A percentile compares a stretch with the other conserved stretches of the same genome.
Evolutionary conservation across 345 rosid genomes (phyloP).

Genomic region (Hypericum androsaemum): DNA sequence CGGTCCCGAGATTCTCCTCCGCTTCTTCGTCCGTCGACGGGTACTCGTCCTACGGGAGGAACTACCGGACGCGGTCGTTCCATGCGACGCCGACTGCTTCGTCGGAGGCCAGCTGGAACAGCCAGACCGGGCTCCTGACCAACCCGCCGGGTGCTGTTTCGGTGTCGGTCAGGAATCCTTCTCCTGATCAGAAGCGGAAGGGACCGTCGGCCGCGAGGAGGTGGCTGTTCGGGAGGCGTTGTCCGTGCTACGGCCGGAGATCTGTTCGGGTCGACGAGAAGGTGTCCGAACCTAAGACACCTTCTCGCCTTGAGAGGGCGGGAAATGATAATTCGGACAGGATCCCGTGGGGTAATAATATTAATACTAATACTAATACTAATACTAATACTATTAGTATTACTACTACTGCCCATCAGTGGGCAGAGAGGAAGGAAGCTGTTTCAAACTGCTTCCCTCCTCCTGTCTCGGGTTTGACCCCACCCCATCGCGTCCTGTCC

Average conservation of each 20-base stretch:
- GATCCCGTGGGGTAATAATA: neutral
- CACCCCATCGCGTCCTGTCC: too few species aligned
- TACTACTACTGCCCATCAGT: too few species aligned
- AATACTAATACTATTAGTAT: too few species aligned
- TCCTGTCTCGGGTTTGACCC: too few species aligned
- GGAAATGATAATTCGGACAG: neutral
- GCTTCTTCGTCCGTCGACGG: conserved; percentile 45
- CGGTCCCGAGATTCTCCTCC: conserved; percentile 40
- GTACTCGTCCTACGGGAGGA: conserved; percentile 18
- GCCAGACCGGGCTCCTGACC: conserved; percentile 60
- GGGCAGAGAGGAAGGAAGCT: too few species aligned
- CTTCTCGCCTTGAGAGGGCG: neutral
- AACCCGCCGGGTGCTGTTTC: conserved; percentile 50
- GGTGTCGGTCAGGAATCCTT: conserved; percentile 29
- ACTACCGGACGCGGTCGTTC: conserved; percentile 34
- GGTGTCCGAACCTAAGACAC: conserved; percentile 23
- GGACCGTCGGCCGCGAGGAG: conserved; percentile 14
- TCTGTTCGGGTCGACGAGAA: conserved; percentile 66
- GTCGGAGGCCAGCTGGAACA: conserved; percentile 89
- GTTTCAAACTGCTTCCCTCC: too few species aligned
- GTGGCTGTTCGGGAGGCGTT: conserved; percentile 50
- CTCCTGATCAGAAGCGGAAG: conserved; percentile 13
- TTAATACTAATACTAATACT: conserved; percentile 1
- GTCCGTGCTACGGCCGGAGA: conserved; percentile 49
- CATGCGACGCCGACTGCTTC: conserved; percentile 57